Evolutionary conservation across 179 eudicot genomes (phyloP).

Genomic region (Camellia oleifera): DNA sequence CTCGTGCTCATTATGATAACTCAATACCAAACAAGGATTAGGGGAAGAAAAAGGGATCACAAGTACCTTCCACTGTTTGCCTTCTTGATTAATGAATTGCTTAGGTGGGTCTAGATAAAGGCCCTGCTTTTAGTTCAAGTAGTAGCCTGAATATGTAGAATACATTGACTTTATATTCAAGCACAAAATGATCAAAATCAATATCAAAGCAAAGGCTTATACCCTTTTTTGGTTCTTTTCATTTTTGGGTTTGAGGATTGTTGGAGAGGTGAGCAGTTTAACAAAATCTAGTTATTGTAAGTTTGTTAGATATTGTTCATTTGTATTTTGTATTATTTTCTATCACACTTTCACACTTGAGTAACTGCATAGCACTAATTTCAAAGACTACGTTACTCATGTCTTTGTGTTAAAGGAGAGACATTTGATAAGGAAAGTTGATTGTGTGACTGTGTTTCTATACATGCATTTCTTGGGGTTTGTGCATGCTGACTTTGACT

Average conservation of each 20-base stretch:
- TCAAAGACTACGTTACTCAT: no score
- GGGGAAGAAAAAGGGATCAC: background rate
- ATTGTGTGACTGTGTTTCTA: background rate
- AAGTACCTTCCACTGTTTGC: background rate
- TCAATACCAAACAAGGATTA: background rate
- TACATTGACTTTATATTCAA: background rate
- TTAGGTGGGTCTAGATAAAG: background rate
- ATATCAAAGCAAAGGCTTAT: background rate
- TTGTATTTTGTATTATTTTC: background rate
- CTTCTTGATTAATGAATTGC: background rate
- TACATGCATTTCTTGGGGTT: background rate
- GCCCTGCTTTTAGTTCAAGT: background rate
- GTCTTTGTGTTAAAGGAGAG: background rate
- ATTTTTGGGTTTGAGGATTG: background rate
- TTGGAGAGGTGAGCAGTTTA: background rate
- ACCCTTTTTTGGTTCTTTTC: no score
- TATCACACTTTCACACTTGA: background rate
- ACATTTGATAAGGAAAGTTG: background rate
- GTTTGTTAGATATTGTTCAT: background rate
- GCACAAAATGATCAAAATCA: background rate
- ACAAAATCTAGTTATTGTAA: background rate
- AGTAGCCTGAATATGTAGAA: background rate
- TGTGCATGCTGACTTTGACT: constrained; percentile 10
- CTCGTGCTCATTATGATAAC: background rate
- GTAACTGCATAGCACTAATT: background rate